Base-by-base conservation (phyloP, 2,329 filamentous ascomycete genomes). In the Ascochyta rabiei region DNA sequence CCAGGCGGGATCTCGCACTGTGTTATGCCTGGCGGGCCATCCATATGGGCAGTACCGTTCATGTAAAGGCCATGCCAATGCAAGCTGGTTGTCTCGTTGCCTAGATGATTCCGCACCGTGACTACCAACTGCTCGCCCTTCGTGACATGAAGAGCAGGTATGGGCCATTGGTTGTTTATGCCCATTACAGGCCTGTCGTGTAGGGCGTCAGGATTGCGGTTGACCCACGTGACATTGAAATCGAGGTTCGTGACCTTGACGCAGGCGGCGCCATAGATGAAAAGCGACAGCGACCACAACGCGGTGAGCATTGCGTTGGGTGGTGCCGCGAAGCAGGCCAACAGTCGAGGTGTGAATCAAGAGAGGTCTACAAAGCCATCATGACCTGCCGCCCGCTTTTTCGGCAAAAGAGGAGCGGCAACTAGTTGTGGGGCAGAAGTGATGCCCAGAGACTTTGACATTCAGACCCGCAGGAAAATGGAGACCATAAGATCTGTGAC, bases 1-100 rank as follows among this genome's bases (percentile, higher is more conserved):
- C 84, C 84, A 1, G 88, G 84, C 0, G 85, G 79, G 48, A 91
- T 87, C 1, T 60, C 59, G 33, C 69, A 71, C 26, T 72, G 88
- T 0, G 84, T 87, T 4, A 89, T 80, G 38, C 85, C 86, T 0
- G 84, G 79, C 1, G 87, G 82, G 0, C 89, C 89, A 64, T 92
- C 89, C 86, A 90, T 89, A 53, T 81, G 80, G 57, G 86, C 89
- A 0, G 88, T 89, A 9, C 87, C 88, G 60, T 89, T 89, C 66
- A 91, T 88, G 66, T 85, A 90, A 58, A 93, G 81, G 15, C 89
- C 89, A 63, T 93, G 89, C 73, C 89, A 92, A 68, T 93, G 89
- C 4, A 92, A 79, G 24, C 81, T 83, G 10, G 86, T 88, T 10
- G 81, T 83, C 60, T 82, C 71, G 59, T 90, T 88, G 15, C 78